These are phyloP conservation scores for Chalciporus sphaerocephalus DNA, from an alignment of 768 basidiomycete genomes.

Conservation along the genomic window DNA sequence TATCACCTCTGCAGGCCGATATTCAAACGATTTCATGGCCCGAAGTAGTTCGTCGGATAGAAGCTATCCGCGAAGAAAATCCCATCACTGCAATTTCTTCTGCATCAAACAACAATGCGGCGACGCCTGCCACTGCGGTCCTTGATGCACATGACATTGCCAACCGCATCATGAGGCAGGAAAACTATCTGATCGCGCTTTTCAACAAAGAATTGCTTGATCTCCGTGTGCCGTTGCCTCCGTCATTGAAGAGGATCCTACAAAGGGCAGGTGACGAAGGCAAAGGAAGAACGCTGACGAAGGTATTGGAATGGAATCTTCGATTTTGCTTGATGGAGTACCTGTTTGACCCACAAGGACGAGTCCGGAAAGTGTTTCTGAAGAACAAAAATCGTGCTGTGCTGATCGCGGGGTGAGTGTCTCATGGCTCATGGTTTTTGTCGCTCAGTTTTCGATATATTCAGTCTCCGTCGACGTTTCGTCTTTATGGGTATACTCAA, in stretches of 20 bases:
- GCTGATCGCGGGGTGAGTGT: slow-evolving; percentile 77
- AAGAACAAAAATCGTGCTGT: slow-evolving; percentile 75
- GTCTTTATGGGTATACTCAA: slow-evolving; percentile 98
- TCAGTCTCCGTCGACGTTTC: slow-evolving; percentile 77
- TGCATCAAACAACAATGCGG: slow-evolving; percentile 42
- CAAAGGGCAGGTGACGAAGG: slow-evolving; percentile 44
- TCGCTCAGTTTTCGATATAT: slow-evolving; percentile 3
- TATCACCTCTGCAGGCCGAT: slow-evolving; percentile 66
- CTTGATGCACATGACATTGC: slow-evolving; percentile 98
- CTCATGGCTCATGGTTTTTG: background rate
- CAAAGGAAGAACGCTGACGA: slow-evolving; percentile 78
- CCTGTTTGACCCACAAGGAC: slow-evolving; percentile 85
- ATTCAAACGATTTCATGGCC: slow-evolving; percentile 98
- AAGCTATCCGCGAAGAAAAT: slow-evolving; percentile 86
- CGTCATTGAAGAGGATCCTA: slow-evolving; percentile 47
- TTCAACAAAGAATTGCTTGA: slow-evolving; percentile 97
- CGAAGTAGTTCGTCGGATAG: slow-evolving; percentile 87
- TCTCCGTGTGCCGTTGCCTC: slow-evolving; percentile 76
- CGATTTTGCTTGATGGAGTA: slow-evolving; percentile 94
- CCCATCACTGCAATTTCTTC: slow-evolving; percentile 86
- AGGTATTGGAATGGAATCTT: slow-evolving; percentile 95
- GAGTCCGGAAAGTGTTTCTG: slow-evolving; percentile 87
- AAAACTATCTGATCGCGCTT: slow-evolving; percentile 96
- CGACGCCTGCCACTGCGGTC: slow-evolving; percentile 72
- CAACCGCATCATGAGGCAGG: slow-evolving; percentile 95